Percentiles rank a stretch among this genome's conserved stretches.
phyloP scores from a whole-genome alignment of 2,329 filamentous ascomycete species.

The Botryosphaeria dothidea region DNA sequence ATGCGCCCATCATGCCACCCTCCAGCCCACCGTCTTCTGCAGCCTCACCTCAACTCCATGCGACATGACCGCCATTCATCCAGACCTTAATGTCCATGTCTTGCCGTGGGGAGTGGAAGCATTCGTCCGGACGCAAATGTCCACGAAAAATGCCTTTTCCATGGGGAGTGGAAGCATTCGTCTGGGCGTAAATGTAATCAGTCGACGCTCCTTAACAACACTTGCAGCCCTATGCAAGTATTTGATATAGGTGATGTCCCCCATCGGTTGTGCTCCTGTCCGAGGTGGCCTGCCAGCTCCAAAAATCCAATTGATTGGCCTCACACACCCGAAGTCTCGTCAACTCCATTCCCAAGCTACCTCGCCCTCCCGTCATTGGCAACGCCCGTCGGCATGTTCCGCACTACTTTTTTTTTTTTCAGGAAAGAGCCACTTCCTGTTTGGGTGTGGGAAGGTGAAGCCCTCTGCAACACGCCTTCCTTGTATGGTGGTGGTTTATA shows the following conservation, averaged over 20 bases:
- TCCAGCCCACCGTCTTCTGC: not conserved
- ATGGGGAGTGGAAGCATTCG: too few species aligned
- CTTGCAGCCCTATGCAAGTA: slow-evolving; percentile 5
- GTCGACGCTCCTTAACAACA: too few species aligned
- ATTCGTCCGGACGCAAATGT: too few species aligned
- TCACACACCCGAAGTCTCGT: not conserved
- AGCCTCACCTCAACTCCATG: too few species aligned
- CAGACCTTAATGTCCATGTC: too few species aligned
- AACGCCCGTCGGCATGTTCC: slow-evolving; percentile 6
- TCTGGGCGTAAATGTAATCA: too few species aligned
- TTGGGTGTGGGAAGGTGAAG: not conserved
- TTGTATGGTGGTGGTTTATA: not conserved
- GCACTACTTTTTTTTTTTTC: not conserved
- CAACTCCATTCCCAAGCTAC: not conserved
- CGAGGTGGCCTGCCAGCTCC: not conserved
- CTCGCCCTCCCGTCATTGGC: not conserved
- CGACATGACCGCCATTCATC: too few species aligned
- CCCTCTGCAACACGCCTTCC: slow-evolving; percentile 14
- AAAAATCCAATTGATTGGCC: not conserved
- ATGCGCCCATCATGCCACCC: slow-evolving; percentile 13
- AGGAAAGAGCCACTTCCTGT: not conserved
- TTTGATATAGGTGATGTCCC: not conserved
- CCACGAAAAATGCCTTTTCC: too few species aligned
- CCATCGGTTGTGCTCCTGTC: not conserved
- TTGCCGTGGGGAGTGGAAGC: too few species aligned